Base-by-base conservation (phyloP, 2,329 filamentous ascomycete species). In the Pezicula carpinea region DNA sequence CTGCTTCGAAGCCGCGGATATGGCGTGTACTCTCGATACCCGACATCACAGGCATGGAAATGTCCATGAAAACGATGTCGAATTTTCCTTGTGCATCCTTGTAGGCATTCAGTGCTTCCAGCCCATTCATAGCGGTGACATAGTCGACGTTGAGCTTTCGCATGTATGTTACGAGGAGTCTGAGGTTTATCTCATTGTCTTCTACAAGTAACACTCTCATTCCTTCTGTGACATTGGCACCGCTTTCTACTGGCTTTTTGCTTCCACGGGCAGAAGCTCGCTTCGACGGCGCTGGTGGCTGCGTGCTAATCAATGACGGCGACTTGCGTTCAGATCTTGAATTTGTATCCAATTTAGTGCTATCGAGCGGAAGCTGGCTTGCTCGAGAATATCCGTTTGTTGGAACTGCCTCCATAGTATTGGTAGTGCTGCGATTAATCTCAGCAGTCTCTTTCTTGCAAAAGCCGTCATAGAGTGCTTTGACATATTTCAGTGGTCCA, bases 31-130 rank as follows among this genome's bases (percentile, higher is more conserved):
- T 65, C 42, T 73, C 69, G 14, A 76, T 59, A 0, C 73, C 73
- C 45, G 77, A 69, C 66, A 80, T 75, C 3, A 79, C 64, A 0
- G 76, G 77, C 77, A 80, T 80, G 47, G 70, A 71, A 10, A 79
- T 70, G 52, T 80, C 74, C 72, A 77, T 77, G 18, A 77, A 66
- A 6, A 76, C 65, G 26, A 73, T 66, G 35, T 69, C 66, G 35
- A 68, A 70, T 1, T 57, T 45, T 6, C 63, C 59, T 1, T 59
- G 51, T 1, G 57, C 51, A 22, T 58, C 50, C 50, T 59, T 60
- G 39, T 63, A 64, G 2, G 46, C 35, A 34, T 74, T 63, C 3
- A 77, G 64, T 1, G 75, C 75, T 57, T 76, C 69, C 3, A 70
- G 64, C 5, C 75, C 75, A 51, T 77, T 69, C 10, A 54, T 57